These are phyloP conservation scores for Calonectria fujianensis DNA, from an alignment of 2,329 filamentous ascomycete species.

Conservation along the genomic window DNA sequence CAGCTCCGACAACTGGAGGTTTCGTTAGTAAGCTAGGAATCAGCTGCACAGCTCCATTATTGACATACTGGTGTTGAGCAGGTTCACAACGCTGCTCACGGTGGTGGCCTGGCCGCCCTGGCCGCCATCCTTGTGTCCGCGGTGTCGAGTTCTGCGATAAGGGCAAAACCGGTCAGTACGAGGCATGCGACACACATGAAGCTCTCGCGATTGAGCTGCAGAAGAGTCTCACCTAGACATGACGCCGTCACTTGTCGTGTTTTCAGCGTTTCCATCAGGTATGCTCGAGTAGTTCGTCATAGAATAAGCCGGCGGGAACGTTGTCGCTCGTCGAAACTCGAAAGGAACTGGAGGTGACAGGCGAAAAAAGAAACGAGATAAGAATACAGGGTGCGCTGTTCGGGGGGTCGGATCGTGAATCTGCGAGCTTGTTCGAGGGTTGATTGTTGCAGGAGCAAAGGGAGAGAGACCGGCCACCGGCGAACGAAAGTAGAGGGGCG, in stretches of 20 bases:
- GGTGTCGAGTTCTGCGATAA: conserved; percentile 70
- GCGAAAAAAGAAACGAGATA: not conserved
- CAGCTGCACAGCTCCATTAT: conserved; percentile 41
- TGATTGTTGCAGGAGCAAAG: conserved; percentile 34
- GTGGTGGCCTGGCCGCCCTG: conserved; percentile 85
- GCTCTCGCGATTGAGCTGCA: conserved; percentile 35
- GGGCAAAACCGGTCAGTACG: conserved; percentile 41
- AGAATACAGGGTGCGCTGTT: not conserved
- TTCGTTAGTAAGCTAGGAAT: conserved; percentile 43
- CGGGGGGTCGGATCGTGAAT: not conserved
- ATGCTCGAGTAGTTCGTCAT: conserved; percentile 76
- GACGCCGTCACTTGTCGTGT: conserved; percentile 63
- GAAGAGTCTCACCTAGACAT: conserved; percentile 68
- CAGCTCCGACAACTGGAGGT: conserved; percentile 89
- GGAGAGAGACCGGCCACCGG: conserved; percentile 10
- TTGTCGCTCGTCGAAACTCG: conserved; percentile 22
- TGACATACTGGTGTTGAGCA: conserved; percentile 92
- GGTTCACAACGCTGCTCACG: conserved; percentile 93
- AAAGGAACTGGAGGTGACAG: not conserved
- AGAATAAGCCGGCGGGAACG: conserved; percentile 41
- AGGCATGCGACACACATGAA: conserved; percentile 20
- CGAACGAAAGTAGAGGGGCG: conserved; percentile 32
- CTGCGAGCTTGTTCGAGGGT: conserved; percentile 34
- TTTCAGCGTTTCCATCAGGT: conserved; percentile 67
- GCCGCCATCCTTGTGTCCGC: conserved; percentile 83